Percentiles rank a stretch among this genome's conserved stretches.
Conservation (phyloP, 768 basidiomycete species). For the Russula sp. region DNA sequence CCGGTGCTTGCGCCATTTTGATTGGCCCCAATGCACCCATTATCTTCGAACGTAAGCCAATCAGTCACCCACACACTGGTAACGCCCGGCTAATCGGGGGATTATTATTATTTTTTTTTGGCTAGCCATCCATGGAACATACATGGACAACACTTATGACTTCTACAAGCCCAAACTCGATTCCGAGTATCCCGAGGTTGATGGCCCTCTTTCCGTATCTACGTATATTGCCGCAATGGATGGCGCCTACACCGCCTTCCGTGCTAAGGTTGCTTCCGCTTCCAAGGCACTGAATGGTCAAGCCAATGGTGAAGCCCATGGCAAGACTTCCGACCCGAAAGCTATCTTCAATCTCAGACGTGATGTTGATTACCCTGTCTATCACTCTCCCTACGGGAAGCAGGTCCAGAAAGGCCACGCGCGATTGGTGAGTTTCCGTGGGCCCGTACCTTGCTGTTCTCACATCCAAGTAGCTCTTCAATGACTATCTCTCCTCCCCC, state of each 20-base stretch:
- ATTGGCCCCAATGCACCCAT: conserved; percentile 96
- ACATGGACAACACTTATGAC: conserved; percentile 98
- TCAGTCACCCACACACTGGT: neutral
- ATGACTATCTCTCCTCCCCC: conserved; percentile 86
- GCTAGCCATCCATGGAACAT: conserved; percentile 92
- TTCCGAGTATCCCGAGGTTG: conserved; percentile 94
- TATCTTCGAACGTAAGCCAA: conserved; percentile 82
- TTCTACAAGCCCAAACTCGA: conserved; percentile 98
- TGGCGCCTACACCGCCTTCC: conserved; percentile 77
- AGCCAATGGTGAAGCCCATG: conserved; percentile 27
- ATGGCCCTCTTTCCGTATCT: conserved; percentile 92
- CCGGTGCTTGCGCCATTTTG: conserved; percentile 89
- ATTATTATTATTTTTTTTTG: neutral
- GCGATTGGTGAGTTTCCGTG: conserved; percentile 47
- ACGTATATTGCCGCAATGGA: conserved; percentile 95
- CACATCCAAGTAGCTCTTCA: conserved; percentile 41
- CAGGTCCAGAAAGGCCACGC: conserved; percentile 97
- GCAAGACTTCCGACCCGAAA: conserved; percentile 34
- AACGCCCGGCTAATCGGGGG: neutral
- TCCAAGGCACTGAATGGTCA: conserved; percentile 32
- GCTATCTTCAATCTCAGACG: conserved; percentile 52
- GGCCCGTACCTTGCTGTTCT: conserved; percentile 6
- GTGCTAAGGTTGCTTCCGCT: conserved; percentile 67
- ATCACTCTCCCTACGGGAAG: conserved; percentile 99
- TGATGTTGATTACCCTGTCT: conserved; percentile 85